Evolutionary conservation across 805 yeast species (phyloP), one percentile per base, ranked within the genome.

Genomic region (Tetrapisispora namnaoensis): DNA sequence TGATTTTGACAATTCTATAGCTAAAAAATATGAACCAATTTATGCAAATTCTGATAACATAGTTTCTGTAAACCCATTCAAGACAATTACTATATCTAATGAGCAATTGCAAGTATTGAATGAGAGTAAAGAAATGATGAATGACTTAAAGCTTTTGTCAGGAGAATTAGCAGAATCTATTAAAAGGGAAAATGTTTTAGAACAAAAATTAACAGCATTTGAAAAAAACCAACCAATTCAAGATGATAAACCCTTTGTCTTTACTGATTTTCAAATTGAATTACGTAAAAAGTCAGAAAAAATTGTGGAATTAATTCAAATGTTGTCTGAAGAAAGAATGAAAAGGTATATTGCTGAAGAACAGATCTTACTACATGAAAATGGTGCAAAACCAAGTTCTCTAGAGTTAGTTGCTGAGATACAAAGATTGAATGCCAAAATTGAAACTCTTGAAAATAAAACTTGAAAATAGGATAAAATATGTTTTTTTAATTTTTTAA

Each of bases 131-230:
- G 76, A 74, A 24, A 63, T 85, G 37, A 70, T 83, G 55, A 73
- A 75, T 48, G 91, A 85, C 58, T 65, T 86, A 38, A 83, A 81
- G 51, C 58, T 83, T 22, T 82, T 86, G 1, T 81, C 90, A 1
- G 75, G 77, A 24, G 95, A 85, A 57, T 69, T 86, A 45, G 90
- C 89, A 0, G 78, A 78, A 22, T 80, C 90, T 0, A 82, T 85
- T 42, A 75, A 78, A 47, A 69, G 93, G 38, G 95, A 86, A 60
- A 69, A 83, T n/a, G 61, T 70, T 18, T 60, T 85, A 42, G 89
- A 82, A 56, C 68, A 69, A 44, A 70, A 66, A 41, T 48, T 78
- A 27, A 41, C 45, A 4, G 44, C 22, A 13, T 27, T 45, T 34
- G 30, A 40, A 28, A 7, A 17, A n/a, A 20, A 36, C 27, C 18